Evolutionary conservation across 441 rosid species (phyloP).

Genomic region (Lepidium campestre): DNA sequence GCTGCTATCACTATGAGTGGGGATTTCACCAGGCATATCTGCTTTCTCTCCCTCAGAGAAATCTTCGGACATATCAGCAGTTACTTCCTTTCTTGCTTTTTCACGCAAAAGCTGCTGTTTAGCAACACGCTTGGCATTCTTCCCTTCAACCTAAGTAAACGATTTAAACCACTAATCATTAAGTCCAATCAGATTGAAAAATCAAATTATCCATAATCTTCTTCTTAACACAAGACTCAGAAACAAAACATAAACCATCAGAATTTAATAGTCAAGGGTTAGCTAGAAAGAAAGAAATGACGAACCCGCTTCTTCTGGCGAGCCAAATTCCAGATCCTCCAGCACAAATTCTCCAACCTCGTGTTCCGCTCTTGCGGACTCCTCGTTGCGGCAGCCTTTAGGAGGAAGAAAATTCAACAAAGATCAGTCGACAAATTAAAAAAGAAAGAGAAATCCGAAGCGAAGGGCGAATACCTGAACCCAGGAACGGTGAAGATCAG

Average conservation of each 20-base stretch:
- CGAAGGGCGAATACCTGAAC: constrained; percentile 34
- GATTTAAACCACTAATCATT: neutral
- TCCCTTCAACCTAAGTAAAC: constrained; percentile 63
- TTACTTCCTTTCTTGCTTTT: constrained; percentile 70
- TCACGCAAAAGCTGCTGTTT: constrained; percentile 69
- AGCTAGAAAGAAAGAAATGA: neutral
- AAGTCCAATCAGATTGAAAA: neutral
- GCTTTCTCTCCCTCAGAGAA: constrained; percentile 87
- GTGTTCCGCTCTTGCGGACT: constrained; percentile 93
- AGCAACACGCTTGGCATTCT: constrained; percentile 62
- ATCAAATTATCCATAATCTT: neutral
- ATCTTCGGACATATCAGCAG: constrained; percentile 91
- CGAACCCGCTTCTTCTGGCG: constrained; percentile 89
- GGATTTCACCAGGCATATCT: constrained; percentile 48
- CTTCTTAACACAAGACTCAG: neutral
- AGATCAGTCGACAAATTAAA: too few species aligned
- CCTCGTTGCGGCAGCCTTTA: constrained; percentile 84
- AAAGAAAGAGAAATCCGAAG: neutral
- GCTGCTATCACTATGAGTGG: constrained; percentile 48
- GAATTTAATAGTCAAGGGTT: neutral
- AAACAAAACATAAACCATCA: too few species aligned
- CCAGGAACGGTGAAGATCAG: constrained; percentile 96
- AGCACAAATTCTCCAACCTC: constrained; percentile 91
- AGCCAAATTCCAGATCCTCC: constrained; percentile 99
- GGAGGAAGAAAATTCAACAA: neutral